Evolutionary conservation across 495 filamentous ascomycete species (phyloP), one percentile per base, ranked within the genome.

Genomic region (Penicillium malachiteum): DNA sequence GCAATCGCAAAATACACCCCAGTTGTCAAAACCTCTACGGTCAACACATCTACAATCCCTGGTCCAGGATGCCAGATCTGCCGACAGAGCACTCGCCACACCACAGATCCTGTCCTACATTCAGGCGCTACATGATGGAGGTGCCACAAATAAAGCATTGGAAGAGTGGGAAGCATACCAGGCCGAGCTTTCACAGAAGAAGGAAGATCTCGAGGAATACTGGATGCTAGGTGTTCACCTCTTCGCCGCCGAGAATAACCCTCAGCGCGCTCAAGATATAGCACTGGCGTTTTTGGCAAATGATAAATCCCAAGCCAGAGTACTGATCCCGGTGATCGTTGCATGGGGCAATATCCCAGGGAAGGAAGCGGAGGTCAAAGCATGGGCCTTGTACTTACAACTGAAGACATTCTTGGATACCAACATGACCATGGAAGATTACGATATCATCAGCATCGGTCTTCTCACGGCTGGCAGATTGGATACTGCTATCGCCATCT

Each of bases 201-300:
- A 79, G 39, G 77, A 82, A 40, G 69, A 77, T 34, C 55, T 72
- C 26, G 75, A 79, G 60, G 69, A 75, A 26, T 91, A 87, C 61
- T 88, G 80, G 79, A 80, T 81, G 62, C 79, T 91, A 17, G 89
- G 89, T 8, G 78, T 89, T 16, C 81, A 80, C 37, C 83, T 93
- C 70, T 86, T 83, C 61, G 78, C 81, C 34, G 73, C 80, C 6
- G 71, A 71, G 17, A 83, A 79, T 6, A 78, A 91, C 48, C 73
- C 82, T 14, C 80, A 86, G 53, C 79, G 82, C 56, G 88, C 89
- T 11, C 76, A 86, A 48, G 73, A 83, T 43, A 82, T 86, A 55
- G 84, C 83, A 12, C 71, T 82, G 42, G 82, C 73, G 4, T 80
- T 88, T 35, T 67, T 88, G 13, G 65, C 75, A 11, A 81, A 77